phyloP scores from a whole-genome alignment of 257 asterid species.

The Capsicum chinense region DNA sequence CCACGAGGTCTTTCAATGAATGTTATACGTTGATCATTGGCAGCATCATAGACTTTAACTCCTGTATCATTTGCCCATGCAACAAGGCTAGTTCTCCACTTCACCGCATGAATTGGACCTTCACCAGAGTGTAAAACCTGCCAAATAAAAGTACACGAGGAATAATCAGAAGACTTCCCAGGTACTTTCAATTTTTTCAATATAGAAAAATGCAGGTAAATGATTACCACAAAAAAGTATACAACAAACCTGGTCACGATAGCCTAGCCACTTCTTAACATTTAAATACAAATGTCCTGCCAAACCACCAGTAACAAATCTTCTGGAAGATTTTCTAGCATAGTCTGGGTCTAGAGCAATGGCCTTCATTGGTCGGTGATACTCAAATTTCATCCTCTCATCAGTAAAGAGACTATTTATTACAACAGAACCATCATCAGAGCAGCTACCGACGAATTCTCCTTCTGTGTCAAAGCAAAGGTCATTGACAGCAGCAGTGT shows the following conservation, averaged over 20 bases:
- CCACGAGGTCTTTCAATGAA: constrained; percentile 95
- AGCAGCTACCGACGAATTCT: constrained; percentile 98
- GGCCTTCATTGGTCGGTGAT: constrained; percentile 97
- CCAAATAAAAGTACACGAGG: constrained; percentile 38
- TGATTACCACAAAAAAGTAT: constrained; percentile 32
- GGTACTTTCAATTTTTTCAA: constrained; percentile 28
- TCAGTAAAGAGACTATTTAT: constrained; percentile 90
- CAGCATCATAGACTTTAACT: constrained; percentile 95
- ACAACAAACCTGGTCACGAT: constrained; percentile 85
- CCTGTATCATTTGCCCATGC: constrained; percentile 99
- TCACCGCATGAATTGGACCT: constrained; percentile 95
- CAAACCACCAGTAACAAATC: constrained; percentile 98
- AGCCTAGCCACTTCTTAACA: constrained; percentile 94
- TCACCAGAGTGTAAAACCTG: constrained; percentile 98
- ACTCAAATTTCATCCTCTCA: constrained; percentile 90
- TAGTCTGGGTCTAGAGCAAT: constrained; percentile 97
- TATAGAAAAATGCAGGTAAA: constrained; percentile 32
- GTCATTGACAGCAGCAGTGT: constrained; percentile 92
- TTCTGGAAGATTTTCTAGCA: constrained; percentile 82
- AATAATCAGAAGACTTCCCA: constrained; percentile 30
- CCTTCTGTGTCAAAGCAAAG: constrained; percentile 94
- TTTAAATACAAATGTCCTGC: constrained; percentile 89
- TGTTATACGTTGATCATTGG: constrained; percentile 89
- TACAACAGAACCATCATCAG: constrained; percentile 97
- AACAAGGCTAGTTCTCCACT: constrained; percentile 91